Percentiles rank a stretch among this genome's conserved stretches.
phyloP scores from a whole-genome alignment of 805 yeast species.

The Lachancea kluyveri region DNA sequence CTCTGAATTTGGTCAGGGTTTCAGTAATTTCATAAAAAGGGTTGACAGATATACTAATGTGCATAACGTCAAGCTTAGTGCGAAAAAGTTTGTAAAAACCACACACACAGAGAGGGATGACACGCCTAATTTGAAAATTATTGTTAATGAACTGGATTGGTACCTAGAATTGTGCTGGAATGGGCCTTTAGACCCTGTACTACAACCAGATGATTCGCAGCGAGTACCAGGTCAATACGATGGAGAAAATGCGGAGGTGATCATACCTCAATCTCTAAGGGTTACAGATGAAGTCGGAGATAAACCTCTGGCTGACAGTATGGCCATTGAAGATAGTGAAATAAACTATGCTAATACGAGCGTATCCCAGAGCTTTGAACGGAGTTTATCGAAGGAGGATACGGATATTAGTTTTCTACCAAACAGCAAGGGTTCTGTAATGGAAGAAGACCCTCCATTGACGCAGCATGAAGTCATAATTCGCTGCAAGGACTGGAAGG shows the following conservation, averaged over 20 bases:
- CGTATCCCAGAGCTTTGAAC: not conserved
- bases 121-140: constrained; percentile 13
- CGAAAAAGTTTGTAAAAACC: constrained; percentile 20
- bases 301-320: constrained; percentile 4
- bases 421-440: constrained; percentile 9
- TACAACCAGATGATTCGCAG: constrained; percentile 5
- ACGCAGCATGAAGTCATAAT: constrained; percentile 40
- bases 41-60: constrained; percentile 58
- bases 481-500: constrained; percentile 59
- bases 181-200: constrained; percentile 25
- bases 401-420: no score
- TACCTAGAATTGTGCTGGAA: constrained; percentile 30
- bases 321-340: constrained; percentile 21
- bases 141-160: constrained; percentile 30
- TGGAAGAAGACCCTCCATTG: constrained; percentile 24
- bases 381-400: no score
- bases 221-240: constrained; percentile 5
- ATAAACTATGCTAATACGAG: constrained; percentile 1
- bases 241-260: not conserved
- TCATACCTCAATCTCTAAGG: not conserved
- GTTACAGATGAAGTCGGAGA: constrained; percentile 1
- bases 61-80: constrained; percentile 45
- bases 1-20: constrained; percentile 35
- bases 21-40: constrained; percentile 49
- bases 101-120: constrained; percentile 5